Percentiles rank a stretch among this genome's conserved stretches.
phyloP scores from a whole-genome alignment of 192 early-diverging fungal genomes.

The Mortierella hygrophila region DNA sequence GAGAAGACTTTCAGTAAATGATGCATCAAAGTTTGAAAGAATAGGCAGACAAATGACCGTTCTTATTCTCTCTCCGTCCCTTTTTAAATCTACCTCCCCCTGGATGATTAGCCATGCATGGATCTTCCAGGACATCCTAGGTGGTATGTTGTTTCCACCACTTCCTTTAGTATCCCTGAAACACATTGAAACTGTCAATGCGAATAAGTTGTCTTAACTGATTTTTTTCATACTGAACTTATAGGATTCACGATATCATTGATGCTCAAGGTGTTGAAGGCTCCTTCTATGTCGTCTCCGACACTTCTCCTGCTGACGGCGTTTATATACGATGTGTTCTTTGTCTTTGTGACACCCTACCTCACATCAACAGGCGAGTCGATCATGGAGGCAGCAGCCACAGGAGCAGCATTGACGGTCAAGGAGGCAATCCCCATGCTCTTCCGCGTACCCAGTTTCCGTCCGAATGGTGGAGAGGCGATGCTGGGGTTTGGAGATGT shows the following conservation, averaged over 20 bases:
- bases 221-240: not conserved
- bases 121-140: constrained; percentile 58
- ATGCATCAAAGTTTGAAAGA: not conserved
- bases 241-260: constrained; percentile 53
- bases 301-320: constrained; percentile 49
- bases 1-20: not conserved
- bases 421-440: constrained; percentile 58
- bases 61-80: not conserved
- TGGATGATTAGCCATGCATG: constrained; percentile 37
- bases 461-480: constrained; percentile 37
- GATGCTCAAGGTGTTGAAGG: constrained; percentile 53
- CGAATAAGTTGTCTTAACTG: not conserved
- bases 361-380: constrained; percentile 55
- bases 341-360: constrained; percentile 58
- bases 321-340: constrained; percentile 59
- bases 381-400: constrained; percentile 59
- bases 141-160: constrained; percentile 22
- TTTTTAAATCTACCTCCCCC: not conserved
- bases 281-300: constrained; percentile 50
- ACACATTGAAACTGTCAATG: not conserved
- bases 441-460: constrained; percentile 50
- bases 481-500: constrained; percentile 60
- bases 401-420: constrained; percentile 56
- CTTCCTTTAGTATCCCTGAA: not conserved
- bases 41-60: not conserved